phyloP scores from a whole-genome alignment of 2,329 filamentous ascomycete species.

The Cladosporium sp. region DNA sequence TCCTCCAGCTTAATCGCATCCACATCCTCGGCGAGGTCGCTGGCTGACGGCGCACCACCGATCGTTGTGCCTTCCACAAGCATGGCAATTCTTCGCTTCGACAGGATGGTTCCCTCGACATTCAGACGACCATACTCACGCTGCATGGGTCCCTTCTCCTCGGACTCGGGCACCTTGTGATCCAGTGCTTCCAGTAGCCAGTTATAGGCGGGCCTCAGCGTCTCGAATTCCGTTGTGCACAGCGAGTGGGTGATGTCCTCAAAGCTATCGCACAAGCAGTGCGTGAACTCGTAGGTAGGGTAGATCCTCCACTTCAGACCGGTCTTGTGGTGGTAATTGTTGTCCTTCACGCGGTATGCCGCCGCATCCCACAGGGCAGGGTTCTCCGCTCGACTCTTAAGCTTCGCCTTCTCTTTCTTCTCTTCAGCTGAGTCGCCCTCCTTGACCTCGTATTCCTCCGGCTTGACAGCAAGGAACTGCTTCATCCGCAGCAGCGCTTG shows the following conservation, averaged over 20 bases:
- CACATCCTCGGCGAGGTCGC: conserved; percentile 20
- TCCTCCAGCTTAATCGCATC: conserved; percentile 38
- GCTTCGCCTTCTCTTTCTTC: conserved; percentile 29
- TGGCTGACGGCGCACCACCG: conserved; percentile 20
- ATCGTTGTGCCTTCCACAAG: conserved; percentile 61
- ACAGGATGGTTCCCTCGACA: conserved; percentile 76
- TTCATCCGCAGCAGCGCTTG: conserved; percentile 90
- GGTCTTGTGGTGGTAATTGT: conserved; percentile 69
- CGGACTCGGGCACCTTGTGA: conserved; percentile 62
- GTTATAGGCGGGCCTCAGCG: conserved; percentile 80
- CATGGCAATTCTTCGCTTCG: conserved; percentile 76
- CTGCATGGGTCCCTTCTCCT: conserved; percentile 68
- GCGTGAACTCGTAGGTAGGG: conserved; percentile 83
- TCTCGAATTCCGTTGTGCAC: conserved; percentile 88
- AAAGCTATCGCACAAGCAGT: conserved; percentile 87
- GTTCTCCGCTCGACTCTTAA: conserved; percentile 56
- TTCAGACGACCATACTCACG: conserved; percentile 76
- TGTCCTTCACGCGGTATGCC: conserved; percentile 77
- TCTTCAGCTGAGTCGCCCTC: conserved; percentile 26
- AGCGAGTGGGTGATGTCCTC: conserved; percentile 88
- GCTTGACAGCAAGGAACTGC: conserved; percentile 59
- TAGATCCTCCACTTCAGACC: conserved; percentile 86
- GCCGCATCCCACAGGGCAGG: conserved; percentile 96
- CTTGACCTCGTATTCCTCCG: conserved; percentile 29
- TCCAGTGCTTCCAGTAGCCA: conserved; percentile 77